phyloP scores from a whole-genome alignment of 768 basidiomycete genomes.

The Mycena polygramma region DNA sequence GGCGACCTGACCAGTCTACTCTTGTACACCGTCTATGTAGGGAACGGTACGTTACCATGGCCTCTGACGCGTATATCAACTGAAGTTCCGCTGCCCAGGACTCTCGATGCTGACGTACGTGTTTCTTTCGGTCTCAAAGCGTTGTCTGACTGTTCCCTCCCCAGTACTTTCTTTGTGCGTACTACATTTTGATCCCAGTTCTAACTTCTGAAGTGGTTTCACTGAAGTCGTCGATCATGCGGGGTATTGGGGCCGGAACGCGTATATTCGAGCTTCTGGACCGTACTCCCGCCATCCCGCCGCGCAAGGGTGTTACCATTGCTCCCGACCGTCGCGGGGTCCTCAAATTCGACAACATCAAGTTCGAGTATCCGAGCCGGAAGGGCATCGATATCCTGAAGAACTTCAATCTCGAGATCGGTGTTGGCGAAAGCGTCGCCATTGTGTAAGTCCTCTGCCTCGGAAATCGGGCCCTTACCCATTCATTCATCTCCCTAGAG shows the following conservation, averaged over 20 bases:
- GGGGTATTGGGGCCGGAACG: constrained; percentile 92
- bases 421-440: constrained; percentile 89
- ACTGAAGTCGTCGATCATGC: constrained; percentile 90
- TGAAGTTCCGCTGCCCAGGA: constrained; percentile 12
- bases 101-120: constrained; percentile 78
- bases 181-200: constrained; percentile 51
- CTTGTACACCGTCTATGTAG: constrained; percentile 92
- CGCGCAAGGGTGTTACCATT: constrained; percentile 71
- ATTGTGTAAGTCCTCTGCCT: constrained; percentile 78
- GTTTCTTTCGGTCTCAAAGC: constrained; percentile 11
- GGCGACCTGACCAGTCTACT: constrained; percentile 92
- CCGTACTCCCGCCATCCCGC: constrained; percentile 79
- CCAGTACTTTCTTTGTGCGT: constrained; percentile 66
- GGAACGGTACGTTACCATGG: constrained; percentile 60
- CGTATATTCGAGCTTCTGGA: constrained; percentile 96
- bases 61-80: not conserved
- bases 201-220: constrained; percentile 33
- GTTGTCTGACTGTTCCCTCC: constrained; percentile 27
- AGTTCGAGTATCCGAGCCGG: constrained; percentile 92
- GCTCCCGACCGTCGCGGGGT: constrained; percentile 70
- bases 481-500: constrained; percentile 59
- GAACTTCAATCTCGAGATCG: constrained; percentile 84
- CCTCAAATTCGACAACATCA: constrained; percentile 85
- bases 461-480: not conserved
- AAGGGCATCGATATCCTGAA: constrained; percentile 85